A percentile compares a stretch with the other conserved stretches of the same genome.
phyloP scores from a whole-genome alignment of 805 yeast genomes.

The Metschnikowia drakensbergensis region DNA sequence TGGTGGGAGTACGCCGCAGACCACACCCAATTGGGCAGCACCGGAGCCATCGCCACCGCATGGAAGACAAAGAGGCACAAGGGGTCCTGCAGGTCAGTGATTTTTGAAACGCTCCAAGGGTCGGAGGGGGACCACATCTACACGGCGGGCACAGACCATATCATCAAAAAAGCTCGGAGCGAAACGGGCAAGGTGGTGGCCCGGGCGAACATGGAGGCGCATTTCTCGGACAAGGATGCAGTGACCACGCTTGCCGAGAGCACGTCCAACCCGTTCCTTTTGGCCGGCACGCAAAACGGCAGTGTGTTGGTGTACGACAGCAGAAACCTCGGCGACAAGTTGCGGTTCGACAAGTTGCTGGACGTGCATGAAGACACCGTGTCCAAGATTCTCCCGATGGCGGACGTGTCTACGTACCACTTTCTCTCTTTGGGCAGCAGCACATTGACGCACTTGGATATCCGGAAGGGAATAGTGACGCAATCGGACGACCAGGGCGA shows the following conservation, averaged over 20 bases:
- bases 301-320: conserved; percentile 61
- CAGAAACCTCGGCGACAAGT: conserved; percentile 37
- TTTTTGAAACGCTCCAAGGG: conserved; percentile 52
- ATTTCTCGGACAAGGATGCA: conserved; percentile 26
- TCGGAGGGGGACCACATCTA: conserved; percentile 50
- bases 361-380: conserved; percentile 74
- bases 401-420: conserved; percentile 70
- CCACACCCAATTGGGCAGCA: conserved; percentile 23
- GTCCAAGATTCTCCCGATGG: conserved; percentile 67
- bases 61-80: conserved; percentile 94
- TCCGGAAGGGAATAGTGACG: conserved; percentile 62
- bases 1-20: conserved; percentile 45
- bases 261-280: conserved; percentile 45
- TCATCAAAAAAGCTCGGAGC: conserved; percentile 68
- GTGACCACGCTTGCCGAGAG: conserved; percentile 45
- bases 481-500: conserved; percentile 90
- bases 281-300: conserved; percentile 71
- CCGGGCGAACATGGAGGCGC: conserved; percentile 37
- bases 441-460: conserved; percentile 72
- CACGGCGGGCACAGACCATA: conserved; percentile 76
- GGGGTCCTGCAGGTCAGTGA: conserved; percentile 74
- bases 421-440: conserved; percentile 80
- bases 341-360: conserved; percentile 43
- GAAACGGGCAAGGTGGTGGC: conserved; percentile 72
- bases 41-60: conserved; percentile 30